Evolutionary conservation across 208 protist genomes (phyloP), one percentile per base, ranked within the genome.

Genomic region (Lotmaria passim): DNA sequence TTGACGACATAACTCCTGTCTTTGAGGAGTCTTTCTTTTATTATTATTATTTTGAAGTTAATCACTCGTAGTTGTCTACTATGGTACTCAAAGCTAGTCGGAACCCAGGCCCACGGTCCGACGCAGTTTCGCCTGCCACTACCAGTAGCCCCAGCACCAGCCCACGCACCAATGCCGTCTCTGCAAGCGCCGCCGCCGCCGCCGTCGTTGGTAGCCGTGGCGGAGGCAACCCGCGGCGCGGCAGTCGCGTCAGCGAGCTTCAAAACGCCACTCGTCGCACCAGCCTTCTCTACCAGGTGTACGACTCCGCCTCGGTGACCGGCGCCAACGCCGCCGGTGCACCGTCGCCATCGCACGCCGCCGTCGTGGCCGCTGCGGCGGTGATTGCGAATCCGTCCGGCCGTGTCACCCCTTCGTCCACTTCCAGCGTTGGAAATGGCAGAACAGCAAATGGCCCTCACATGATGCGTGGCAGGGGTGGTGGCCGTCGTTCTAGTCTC

Each of bases 51-150:
- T 31, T 24, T 15, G 47, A 11, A 31, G 7, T 14, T 19, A 52
- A 7, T 23, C 23, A 24, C 19, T 31, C 19, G 7, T 52, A 5
- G 12, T 2, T 56, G 6, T 14, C 34, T n/a, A 17, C 21, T n/a
- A 64, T 65, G 59, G 59, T 65, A 5, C 59, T 41, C 6, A 65
- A 65, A 30, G 59, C 59, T 26, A 53, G 59, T 41, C 41, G 41
- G 4, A 65, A 65, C 7, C 14, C 44, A 3, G 59, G 43, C 26
- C 41, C 15, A 10, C 26, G 14, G 23, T 31, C 44, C 3, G 28
- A 21, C 15, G 59, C 31, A 12, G 59, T 31, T 3, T 43, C 44
- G 7, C 31, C 59, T 17, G 30, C 59, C 15, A 11, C 44, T 14
- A 51, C 15, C 31, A 53, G 44, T 31, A 53, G 44, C 21, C 30